Base-by-base conservation (phyloP, 2,329 filamentous ascomycete species). In the Fusarium pininemorale region DNA sequence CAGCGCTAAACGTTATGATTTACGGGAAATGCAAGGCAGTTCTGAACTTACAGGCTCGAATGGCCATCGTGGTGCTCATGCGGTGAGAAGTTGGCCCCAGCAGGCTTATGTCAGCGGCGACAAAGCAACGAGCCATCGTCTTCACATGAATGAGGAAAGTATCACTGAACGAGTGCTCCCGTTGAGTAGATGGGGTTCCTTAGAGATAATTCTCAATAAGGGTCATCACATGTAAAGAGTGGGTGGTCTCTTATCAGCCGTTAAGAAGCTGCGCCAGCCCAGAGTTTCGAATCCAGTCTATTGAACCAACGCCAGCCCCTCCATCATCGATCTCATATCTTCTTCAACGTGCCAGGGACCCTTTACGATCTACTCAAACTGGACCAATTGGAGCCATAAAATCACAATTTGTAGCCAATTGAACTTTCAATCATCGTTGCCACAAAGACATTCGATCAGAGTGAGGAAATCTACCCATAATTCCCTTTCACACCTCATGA, bases 71-170 rank as follows among this genome's bases (percentile, higher is more conserved):
- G 41, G 41, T 59, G 26, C 32, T 47, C 44, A 69, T 74, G 72
- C 72, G 73, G 73, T 75, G 73, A 72, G 59, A 62, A 41, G 45
- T 41, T 37, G 44, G 16, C 70, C 61, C 55, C 69, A 73, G 57
- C 39, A 45, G 48, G 73, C 63, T 75, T 75, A 75, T 75, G 73
- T 75, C 73, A 75, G 73, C 73, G 50, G 24, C 42, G 13, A 35
- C 45, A 42, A 58, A 42, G 35, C 30, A 42, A 32, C 50, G 47
- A 72, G 56, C 48, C 58, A 62, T 69, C 22, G 10, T 53, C 41
- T 39, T 55, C 38, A 38, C 22, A 61, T 72, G 24, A 50, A 57
- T 24, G 42, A 44, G 39, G 18, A 45, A 32, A 48, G 18, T 37
- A 60, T 45, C 38, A 9, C 16, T 32, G 12, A 57, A 18, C 32